These are phyloP conservation scores for Xanthoparmelia taractica DNA, from an alignment of 495 filamentous ascomycete species.

Conservation along the genomic window DNA sequence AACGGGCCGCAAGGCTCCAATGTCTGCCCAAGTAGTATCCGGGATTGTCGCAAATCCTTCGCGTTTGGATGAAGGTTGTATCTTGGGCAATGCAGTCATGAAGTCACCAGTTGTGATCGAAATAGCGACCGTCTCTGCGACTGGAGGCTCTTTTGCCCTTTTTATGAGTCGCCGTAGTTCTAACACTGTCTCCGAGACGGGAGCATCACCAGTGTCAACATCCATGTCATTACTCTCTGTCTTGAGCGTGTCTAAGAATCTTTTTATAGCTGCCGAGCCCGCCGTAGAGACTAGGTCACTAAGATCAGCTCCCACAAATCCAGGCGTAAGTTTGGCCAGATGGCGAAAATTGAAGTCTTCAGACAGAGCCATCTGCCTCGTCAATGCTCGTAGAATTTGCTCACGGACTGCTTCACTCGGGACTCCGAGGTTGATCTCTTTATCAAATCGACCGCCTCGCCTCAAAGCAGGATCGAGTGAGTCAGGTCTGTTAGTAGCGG, in stretches of 20 bases:
- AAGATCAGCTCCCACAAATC: slow-evolving; percentile 93
- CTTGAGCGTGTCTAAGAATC: slow-evolving; percentile 48
- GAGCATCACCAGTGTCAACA: slow-evolving; percentile 34
- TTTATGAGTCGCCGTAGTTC: slow-evolving; percentile 48
- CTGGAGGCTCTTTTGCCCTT: slow-evolving; percentile 44
- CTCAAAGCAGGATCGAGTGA: slow-evolving; percentile 81
- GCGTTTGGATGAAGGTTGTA: slow-evolving; percentile 87
- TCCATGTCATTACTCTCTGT: slow-evolving; percentile 48
- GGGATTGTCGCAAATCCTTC: slow-evolving; percentile 97
- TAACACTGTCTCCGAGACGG: slow-evolving; percentile 37
- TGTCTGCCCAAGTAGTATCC: slow-evolving; percentile 91
- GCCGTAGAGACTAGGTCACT: slow-evolving; percentile 72
- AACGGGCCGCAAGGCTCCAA: slow-evolving; percentile 74
- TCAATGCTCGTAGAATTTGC: slow-evolving; percentile 72
- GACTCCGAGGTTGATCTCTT: slow-evolving; percentile 93
- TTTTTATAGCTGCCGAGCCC: slow-evolving; percentile 56
- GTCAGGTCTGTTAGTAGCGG: slow-evolving; percentile 89
- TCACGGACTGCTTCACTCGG: slow-evolving; percentile 78
- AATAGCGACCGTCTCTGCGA: slow-evolving; percentile 35
- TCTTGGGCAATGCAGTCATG: slow-evolving; percentile 66
- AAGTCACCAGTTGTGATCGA: slow-evolving; percentile 59
- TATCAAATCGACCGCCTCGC: slow-evolving; percentile 79
- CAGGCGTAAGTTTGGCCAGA: slow-evolving; percentile 85
- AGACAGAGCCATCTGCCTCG: slow-evolving; percentile 58
- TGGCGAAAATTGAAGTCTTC: slow-evolving; percentile 67